Evolutionary conservation across 2,329 filamentous ascomycete species (phyloP).

Genomic region (Pseudohalonectria lignicola): DNA sequence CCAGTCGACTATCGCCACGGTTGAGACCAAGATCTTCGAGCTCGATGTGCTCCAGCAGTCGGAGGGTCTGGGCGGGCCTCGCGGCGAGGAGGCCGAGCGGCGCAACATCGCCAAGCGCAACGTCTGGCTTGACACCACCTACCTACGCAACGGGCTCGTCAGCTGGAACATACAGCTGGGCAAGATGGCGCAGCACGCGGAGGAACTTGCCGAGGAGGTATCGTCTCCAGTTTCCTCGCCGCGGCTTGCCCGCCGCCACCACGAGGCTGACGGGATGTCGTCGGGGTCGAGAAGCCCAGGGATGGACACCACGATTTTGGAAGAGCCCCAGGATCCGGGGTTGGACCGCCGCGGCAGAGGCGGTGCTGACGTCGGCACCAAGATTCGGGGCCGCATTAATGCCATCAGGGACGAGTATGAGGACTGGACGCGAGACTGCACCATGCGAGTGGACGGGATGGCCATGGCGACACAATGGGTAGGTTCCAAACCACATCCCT

Average conservation of each 20-base stretch:
- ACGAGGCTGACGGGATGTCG: background rate
- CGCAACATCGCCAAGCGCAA: constrained; percentile 8
- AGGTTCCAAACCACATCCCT: constrained; percentile 4
- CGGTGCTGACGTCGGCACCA: background rate
- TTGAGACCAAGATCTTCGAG: constrained; percentile 13
- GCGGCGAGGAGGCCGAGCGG: background rate
- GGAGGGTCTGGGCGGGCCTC: background rate
- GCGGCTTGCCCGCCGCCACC: background rate
- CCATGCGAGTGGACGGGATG: constrained; percentile 22
- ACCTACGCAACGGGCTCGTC: constrained; percentile 13
- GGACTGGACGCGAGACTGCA: constrained; percentile 18
- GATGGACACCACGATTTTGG: too few relatives aligned
- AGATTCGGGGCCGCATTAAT: constrained; percentile 10
- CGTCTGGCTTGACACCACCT: constrained; percentile 14
- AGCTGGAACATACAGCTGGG: constrained; percentile 14
- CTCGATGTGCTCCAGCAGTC: constrained; percentile 7
- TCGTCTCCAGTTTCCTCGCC: too few relatives aligned
- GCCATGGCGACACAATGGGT: constrained; percentile 23
- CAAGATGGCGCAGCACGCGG: constrained; percentile 9
- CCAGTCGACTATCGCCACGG: constrained; percentile 9
- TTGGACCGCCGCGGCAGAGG: too few relatives aligned
- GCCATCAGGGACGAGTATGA: constrained; percentile 18
- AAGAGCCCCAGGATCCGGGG: too few relatives aligned
- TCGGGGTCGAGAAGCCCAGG: too few relatives aligned
- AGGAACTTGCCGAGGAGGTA: constrained; percentile 6